Percentiles rank a stretch among this genome's conserved stretches.
These are phyloP conservation scores for Starmerella sp. DNA, from an alignment of 805 yeast species.

Conservation along the genomic window DNA sequence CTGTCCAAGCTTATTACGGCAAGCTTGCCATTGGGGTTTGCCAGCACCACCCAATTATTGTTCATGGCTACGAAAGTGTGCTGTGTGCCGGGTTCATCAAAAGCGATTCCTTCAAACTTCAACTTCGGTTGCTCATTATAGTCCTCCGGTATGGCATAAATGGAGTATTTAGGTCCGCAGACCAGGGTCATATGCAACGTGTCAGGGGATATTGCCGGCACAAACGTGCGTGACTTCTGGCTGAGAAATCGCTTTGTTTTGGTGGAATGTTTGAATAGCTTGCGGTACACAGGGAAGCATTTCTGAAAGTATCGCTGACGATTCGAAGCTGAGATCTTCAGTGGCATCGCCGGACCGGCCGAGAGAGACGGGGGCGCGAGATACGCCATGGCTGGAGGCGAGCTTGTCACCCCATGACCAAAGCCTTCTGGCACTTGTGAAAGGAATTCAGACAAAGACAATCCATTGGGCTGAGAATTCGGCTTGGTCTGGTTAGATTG, in stretches of 20 bases:
- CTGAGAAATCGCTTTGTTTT: constrained; percentile 41
- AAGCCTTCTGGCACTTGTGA: background rate
- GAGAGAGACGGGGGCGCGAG: background rate
- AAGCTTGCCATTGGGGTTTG: constrained; percentile 63
- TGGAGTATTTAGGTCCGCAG: constrained; percentile 62
- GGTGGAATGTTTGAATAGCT: constrained; percentile 42
- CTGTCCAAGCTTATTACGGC: constrained; percentile 49
- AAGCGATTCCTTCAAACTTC: constrained; percentile 54
- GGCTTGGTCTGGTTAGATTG: background rate
- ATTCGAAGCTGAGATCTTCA: background rate
- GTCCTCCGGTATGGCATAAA: constrained; percentile 42
- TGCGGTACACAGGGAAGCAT: constrained; percentile 75
- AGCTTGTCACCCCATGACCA: background rate
- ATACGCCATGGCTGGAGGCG: background rate
- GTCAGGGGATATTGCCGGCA: constrained; percentile 54
- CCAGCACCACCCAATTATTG: constrained; percentile 47
- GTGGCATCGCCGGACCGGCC: background rate
- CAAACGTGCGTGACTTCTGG: constrained; percentile 36
- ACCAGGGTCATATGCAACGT: constrained; percentile 54
- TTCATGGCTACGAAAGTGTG: constrained; percentile 34
- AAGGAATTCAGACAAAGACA: background rate
- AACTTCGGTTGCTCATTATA: constrained; percentile 43
- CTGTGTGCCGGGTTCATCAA: constrained; percentile 36
- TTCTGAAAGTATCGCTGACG: constrained; percentile 44
- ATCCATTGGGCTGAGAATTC: background rate